Percentiles rank a stretch among this genome's conserved stretches.
These are phyloP conservation scores for Mrakia gelida DNA, from an alignment of 768 basidiomycete species.

Conservation along the genomic window DNA sequence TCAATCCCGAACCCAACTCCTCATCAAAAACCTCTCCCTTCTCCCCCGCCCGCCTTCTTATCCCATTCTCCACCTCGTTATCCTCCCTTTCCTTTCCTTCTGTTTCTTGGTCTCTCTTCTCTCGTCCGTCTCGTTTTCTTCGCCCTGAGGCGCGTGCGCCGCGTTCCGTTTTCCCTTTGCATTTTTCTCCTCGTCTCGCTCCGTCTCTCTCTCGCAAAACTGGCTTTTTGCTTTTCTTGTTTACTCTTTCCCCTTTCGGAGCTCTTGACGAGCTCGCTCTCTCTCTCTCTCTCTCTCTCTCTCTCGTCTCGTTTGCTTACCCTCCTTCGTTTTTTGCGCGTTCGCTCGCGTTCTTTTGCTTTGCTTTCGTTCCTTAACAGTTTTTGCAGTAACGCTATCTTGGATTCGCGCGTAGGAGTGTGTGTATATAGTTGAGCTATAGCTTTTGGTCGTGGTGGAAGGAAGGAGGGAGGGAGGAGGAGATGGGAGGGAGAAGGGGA, in stretches of 20 bases:
- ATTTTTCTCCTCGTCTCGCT: not conserved
- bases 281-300: not conserved
- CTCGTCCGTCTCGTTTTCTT: not conserved
- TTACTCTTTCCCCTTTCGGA: not conserved
- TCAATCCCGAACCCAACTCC: not conserved
- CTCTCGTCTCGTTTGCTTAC: not conserved
- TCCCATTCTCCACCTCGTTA: not conserved
- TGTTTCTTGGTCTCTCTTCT: not conserved
- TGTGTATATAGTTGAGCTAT: not conserved
- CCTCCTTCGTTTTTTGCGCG: not conserved
- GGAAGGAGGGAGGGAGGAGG: not conserved
- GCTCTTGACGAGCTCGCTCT: not conserved
- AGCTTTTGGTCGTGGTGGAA: not conserved
- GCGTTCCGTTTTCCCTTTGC: not conserved
- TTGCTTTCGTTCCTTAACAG: not conserved
- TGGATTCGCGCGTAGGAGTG: not conserved
- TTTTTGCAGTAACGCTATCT: not conserved
- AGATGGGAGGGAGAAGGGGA: not conserved
- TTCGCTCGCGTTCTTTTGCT: not conserved
- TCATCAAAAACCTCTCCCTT: not conserved
- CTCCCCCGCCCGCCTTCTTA: not conserved
- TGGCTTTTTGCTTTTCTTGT: not conserved
- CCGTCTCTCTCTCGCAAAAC: not conserved
- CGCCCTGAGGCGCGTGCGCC: not conserved
- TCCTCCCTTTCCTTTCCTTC: not conserved